Conservation (phyloP, 1,284 basidiomycete genomes). For the Leccinum fallax region DNA sequence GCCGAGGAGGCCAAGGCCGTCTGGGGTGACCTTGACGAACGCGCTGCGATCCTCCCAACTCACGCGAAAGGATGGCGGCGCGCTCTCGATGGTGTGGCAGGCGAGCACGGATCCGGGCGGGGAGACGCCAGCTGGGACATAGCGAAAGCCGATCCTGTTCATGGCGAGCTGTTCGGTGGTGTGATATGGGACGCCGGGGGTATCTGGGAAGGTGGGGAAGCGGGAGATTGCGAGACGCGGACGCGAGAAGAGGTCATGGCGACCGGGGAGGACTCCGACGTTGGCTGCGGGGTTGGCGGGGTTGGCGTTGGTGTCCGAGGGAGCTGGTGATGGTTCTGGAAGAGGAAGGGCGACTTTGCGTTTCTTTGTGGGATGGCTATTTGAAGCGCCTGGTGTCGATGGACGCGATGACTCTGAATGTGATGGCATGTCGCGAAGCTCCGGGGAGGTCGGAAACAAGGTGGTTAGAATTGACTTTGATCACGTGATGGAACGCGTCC, state of each 20-base stretch:
- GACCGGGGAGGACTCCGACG: conserved; percentile 54
- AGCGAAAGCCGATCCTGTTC: conserved; percentile 80
- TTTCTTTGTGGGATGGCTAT: conserved; percentile 37
- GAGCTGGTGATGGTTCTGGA: conserved; percentile 47
- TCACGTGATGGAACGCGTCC: conserved; percentile 23
- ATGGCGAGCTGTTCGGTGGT: conserved; percentile 70
- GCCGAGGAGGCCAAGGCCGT: conserved; percentile 78
- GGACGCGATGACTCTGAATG: conserved; percentile 40
- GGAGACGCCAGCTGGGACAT: conserved; percentile 78
- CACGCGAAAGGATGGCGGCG: conserved; percentile 65
- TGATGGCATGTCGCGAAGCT: conserved; percentile 13
- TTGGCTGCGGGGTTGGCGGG: conserved; percentile 41
- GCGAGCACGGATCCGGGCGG: conserved; percentile 59
- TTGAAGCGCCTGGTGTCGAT: conserved; percentile 33
- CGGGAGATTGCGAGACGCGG: conserved; percentile 72
- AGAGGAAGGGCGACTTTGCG: conserved; percentile 40
- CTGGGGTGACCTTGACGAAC: conserved; percentile 78
- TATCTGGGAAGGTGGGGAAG: conserved; percentile 61
- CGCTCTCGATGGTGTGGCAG: conserved; percentile 79
- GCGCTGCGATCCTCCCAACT: conserved; percentile 89
- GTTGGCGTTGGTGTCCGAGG: conserved; percentile 46
- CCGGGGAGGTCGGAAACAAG: neutral
- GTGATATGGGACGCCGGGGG: conserved; percentile 58
- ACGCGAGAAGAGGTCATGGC: conserved; percentile 63
- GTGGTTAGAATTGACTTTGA: neutral